These are phyloP conservation scores for Vitis cinerea DNA, from an alignment of 164 flowering plant genomes.

Conservation along the genomic window DNA sequence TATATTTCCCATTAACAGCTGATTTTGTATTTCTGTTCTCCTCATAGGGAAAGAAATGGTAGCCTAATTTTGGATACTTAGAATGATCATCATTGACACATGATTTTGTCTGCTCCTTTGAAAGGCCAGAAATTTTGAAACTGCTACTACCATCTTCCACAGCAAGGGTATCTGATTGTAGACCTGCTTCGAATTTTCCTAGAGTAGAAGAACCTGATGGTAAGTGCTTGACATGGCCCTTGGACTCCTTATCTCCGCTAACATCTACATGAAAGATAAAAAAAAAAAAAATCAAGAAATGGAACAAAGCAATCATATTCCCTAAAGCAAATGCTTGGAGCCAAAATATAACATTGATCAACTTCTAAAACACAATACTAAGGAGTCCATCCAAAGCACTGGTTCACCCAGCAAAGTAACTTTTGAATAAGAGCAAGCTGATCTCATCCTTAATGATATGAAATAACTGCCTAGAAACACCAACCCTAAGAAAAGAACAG, in stretches of 20 bases:
- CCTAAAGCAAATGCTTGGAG: slow-evolving; percentile 9
- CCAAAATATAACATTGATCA: slow-evolving; percentile 4
- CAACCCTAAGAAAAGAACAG: background rate
- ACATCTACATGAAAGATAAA: slow-evolving; percentile 43
- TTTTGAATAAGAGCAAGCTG: background rate
- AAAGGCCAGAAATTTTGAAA: slow-evolving; percentile 4
- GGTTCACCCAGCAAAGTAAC: background rate
- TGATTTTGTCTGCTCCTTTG: slow-evolving; percentile 10
- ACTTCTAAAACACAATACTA: background rate
- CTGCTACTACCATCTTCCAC: slow-evolving; percentile 11
- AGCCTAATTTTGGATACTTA: slow-evolving; percentile 14
- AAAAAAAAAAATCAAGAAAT: slow-evolving; percentile 19
- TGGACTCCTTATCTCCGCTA: slow-evolving; percentile 26
- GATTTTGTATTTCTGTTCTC: slow-evolving; percentile 16
- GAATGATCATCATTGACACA: slow-evolving; percentile 10
- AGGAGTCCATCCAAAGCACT: background rate
- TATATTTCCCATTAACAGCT: slow-evolving; percentile 12
- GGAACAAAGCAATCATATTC: slow-evolving; percentile 14
- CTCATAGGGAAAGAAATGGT: slow-evolving; percentile 4
- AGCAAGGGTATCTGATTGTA: slow-evolving; percentile 13
- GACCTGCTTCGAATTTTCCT: slow-evolving; percentile 20
- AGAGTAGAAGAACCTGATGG: slow-evolving; percentile 22
- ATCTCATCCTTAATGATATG: background rate
- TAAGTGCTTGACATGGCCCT: slow-evolving; percentile 22
- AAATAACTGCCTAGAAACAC: background rate